phyloP scores from a whole-genome alignment of 768 basidiomycete species.

The Obba rivulosa region DNA sequence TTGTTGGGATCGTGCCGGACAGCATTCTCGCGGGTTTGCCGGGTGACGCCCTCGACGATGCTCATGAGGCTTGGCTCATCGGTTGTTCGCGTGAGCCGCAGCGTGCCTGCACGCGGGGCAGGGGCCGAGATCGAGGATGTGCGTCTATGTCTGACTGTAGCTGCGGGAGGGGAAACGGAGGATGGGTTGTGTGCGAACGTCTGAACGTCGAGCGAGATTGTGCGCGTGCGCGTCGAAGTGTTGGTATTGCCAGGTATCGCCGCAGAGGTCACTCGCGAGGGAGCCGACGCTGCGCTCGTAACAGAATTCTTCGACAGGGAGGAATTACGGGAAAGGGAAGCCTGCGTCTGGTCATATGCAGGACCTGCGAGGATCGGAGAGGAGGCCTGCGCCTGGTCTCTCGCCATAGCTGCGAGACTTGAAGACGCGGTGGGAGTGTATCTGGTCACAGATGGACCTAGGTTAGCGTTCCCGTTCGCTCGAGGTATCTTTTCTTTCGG shows the following conservation, averaged over 20 bases:
- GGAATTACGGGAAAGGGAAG: slow-evolving; percentile 22
- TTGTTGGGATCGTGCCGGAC: slow-evolving; percentile 21
- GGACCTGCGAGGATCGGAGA: background rate
- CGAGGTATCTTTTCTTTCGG: background rate
- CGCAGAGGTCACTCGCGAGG: background rate
- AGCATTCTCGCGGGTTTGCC: slow-evolving; percentile 28
- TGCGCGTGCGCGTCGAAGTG: slow-evolving; percentile 1
- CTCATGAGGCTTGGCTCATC: slow-evolving; percentile 50
- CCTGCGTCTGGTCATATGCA: slow-evolving; percentile 5
- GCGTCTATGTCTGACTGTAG: slow-evolving; percentile 7
- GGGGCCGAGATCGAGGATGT: slow-evolving; percentile 7
- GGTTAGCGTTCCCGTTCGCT: too few species aligned
- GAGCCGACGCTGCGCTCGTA: slow-evolving; percentile 19
- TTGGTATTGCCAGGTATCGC: background rate
- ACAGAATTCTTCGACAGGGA: slow-evolving; percentile 22
- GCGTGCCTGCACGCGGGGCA: background rate
- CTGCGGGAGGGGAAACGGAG: background rate
- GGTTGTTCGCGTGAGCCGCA: slow-evolving; percentile 5
- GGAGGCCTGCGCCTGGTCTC: background rate
- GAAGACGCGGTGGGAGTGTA: too few species aligned
- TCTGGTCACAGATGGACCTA: too few species aligned
- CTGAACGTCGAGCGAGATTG: slow-evolving; percentile 7
- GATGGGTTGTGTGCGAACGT: background rate
- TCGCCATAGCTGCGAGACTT: background rate
- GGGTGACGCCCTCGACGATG: slow-evolving; percentile 59